Evolutionary conservation across 23 red algal genomes (phyloP), one percentile per base, ranked within the genome.

Genomic region (Chondrus crispus): DNA sequence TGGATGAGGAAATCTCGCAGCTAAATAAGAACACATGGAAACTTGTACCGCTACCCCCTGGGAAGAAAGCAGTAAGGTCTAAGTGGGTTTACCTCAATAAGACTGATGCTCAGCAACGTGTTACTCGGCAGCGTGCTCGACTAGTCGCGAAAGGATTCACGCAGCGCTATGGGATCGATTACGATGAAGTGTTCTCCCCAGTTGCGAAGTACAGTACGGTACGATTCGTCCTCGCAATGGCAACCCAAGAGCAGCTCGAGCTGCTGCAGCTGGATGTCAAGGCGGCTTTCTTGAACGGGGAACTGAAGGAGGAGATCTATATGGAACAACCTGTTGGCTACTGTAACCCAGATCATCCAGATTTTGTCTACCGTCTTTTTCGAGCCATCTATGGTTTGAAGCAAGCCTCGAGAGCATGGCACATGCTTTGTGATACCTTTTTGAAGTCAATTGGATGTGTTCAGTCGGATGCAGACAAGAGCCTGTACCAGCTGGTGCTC

Each of bases 1-100:
- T 84, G 80, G 14, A 84, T 2, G 80, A 84, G 50, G 58, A 63
- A n/a, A n/a, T n/a, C n/a, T n/a, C n/a, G n/a, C n/a, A n/a, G n/a
- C n/a, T n/a, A n/a, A n/a, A n/a, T n/a, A 49, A 84, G 22, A 55
- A 84, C 51, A 84, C 80, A 63, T 84, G 80, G 80, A 55, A 84
- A 3, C 7, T 84, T n/a, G 51, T 84, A 49, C 80, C n/a, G n/a
- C n/a, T n/a, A n/a, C n/a, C n/a, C n/a, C n/a, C n/a, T n/a, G n/a
- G n/a, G n/a, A n/a, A n/a, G n/a, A n/a, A n/a, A n/a, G n/a, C n/a
- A n/a, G n/a, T n/a, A n/a, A n/a, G n/a, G n/a, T n/a, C n/a, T n/a
- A n/a, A n/a, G n/a, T n/a, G n/a, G n/a, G n/a, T n/a, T n/a, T n/a
- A n/a, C n/a, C n/a, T n/a, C n/a, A 49, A 84, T 16, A 84, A 42